phyloP scores from a whole-genome alignment of 306 rosid species.

The Cyclanthera cordifolia region DNA sequence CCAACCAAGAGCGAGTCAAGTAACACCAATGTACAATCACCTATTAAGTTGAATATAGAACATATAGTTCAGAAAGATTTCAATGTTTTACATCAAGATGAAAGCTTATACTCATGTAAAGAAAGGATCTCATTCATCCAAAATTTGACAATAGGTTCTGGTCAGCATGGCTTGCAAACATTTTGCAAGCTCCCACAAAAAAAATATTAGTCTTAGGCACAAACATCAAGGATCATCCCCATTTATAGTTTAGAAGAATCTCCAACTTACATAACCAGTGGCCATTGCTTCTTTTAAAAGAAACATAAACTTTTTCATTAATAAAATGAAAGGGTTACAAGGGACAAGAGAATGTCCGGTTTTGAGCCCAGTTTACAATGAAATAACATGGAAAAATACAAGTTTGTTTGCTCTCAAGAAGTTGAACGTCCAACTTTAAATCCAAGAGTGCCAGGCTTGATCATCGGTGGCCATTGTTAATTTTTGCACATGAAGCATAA shows the following conservation, averaged over 20 bases:
- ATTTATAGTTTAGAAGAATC: not conserved
- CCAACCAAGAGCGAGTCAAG: slow-evolving; percentile 65
- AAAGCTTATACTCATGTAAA: not conserved
- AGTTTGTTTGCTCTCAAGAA: too few relatives aligned
- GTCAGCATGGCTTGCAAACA: not conserved
- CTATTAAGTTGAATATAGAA: slow-evolving; percentile 28
- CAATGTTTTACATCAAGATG: not conserved
- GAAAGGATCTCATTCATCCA: not conserved
- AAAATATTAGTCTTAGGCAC: not conserved
- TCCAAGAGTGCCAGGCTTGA: too few relatives aligned
- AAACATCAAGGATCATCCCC: not conserved
- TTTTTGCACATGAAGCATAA: not conserved
- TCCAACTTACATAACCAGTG: not conserved
- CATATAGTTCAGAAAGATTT: not conserved
- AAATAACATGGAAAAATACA: too few relatives aligned
- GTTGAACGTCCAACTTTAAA: too few relatives aligned
- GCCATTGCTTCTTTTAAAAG: too few relatives aligned
- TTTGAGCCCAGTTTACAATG: too few relatives aligned
- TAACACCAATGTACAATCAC: slow-evolving; percentile 48
- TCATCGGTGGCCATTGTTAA: not conserved
- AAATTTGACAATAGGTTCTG: not conserved
- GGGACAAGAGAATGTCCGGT: too few relatives aligned
- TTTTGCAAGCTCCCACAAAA: not conserved
- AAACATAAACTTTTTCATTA: too few relatives aligned
- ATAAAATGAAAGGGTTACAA: too few relatives aligned